A percentile compares a stretch with the other conserved stretches of the same genome.
These are phyloP conservation scores for Emmonsiellopsis sp. DNA, from an alignment of 2,329 filamentous ascomycete genomes.

Conservation along the genomic window DNA sequence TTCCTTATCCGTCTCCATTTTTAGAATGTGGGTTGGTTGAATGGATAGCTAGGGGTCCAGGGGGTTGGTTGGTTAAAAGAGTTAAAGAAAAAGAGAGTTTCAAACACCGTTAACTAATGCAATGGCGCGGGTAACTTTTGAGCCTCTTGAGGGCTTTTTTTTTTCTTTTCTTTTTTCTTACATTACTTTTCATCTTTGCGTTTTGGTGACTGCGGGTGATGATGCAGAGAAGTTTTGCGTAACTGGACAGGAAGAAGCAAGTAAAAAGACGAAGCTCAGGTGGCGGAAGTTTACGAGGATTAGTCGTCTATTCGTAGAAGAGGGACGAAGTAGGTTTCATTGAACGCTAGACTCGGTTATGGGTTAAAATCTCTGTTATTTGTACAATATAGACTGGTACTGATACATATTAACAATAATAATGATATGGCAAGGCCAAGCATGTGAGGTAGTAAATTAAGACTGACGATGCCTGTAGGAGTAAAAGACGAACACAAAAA, in stretches of 20 bases:
- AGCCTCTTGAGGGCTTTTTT: no score
- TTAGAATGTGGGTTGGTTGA: neutral
- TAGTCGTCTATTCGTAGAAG: neutral
- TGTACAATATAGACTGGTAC: no score
- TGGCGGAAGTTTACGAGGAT: neutral
- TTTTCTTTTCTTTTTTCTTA: no score
- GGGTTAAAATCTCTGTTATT: no score
- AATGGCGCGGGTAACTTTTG: no score
- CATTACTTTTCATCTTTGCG: neutral
- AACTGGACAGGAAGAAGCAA: neutral
- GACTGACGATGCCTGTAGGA: neutral
- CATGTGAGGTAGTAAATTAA: neutral
- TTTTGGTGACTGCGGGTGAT: neutral
- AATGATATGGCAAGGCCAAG: neutral
- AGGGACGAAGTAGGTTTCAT: neutral
- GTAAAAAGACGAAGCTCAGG: neutral
- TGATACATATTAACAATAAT: no score
- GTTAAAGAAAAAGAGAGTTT: neutral
- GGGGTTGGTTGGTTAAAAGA: no score
- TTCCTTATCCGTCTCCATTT: neutral
- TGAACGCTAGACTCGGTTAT: no score
- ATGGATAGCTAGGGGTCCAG: neutral
- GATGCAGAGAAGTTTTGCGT: neutral
- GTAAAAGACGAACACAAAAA: neutral
- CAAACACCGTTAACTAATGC: neutral